phyloP scores from a whole-genome alignment of 179 eudicot species.

The Corrigiola litoralis region DNA sequence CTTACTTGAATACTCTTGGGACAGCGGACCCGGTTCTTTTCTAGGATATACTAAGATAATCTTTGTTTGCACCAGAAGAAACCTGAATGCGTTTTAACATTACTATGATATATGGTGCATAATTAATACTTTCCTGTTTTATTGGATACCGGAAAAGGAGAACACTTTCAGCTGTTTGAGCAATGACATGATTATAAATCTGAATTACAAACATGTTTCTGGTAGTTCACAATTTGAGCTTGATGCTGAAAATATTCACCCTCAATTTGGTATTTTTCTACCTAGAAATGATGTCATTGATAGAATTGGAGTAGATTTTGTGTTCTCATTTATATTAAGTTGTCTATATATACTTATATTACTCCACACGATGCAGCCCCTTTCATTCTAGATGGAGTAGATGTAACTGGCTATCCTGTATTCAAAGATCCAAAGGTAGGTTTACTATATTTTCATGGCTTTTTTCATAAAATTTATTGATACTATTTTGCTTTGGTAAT shows the following conservation, averaged over 20 bases:
- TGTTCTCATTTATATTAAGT: no score
- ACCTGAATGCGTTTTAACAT: no score
- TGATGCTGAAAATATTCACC: not conserved
- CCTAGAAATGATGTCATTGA: no score
- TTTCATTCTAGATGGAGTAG: slow-evolving; percentile 79
- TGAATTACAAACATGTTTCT: not conserved
- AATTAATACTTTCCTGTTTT: no score
- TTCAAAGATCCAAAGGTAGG: slow-evolving; percentile 73
- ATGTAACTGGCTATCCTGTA: slow-evolving; percentile 79
- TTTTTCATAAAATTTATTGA: not conserved
- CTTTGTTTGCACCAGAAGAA: no score
- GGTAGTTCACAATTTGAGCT: not conserved
- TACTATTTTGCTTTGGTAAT: slow-evolving; percentile 14
- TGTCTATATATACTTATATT: no score
- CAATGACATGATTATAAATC: not conserved
- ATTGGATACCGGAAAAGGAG: not conserved
- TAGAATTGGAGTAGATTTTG: no score
- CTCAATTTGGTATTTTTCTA: not conserved
- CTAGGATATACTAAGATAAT: no score
- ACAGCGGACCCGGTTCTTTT: no score
- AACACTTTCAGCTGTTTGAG: no score
- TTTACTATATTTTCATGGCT: slow-evolving; percentile 31
- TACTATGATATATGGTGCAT: no score
- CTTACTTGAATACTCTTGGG: no score
- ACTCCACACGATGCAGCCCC: slow-evolving; percentile 45